Evolutionary conservation across 371 early-diverging fungal genomes (phyloP), one percentile per base, ranked within the genome.

Genomic region (Mucor plumbeus): DNA sequence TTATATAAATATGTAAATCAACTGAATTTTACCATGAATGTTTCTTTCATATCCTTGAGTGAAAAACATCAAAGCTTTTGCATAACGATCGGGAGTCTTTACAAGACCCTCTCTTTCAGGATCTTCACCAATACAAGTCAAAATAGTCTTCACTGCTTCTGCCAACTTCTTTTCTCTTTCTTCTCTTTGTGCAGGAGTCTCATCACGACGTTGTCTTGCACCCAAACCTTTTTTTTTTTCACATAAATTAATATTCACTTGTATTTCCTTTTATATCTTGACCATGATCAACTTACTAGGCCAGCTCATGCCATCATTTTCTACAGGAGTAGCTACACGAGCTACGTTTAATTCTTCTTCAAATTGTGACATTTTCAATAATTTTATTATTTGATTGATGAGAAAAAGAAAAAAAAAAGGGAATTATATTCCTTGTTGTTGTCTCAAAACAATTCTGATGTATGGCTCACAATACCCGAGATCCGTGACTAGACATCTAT

Each of bases 71-170:
- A 99, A 82, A 4, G 99, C 98, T 76, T 97, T 95, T 61, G 99
- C 99, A 80, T 97, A 98, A 43, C 99, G 88, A 61, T 94, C 91
- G 17, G 99, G 99, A 1, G 99, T 99, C 80, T 96, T 97, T 55
- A 92, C 75, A 40, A 99, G 80, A 0, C 99, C 99, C 73, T 98
- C 97, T 48, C 99, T 87, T 50, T 90, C 87, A 17, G 95, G 91
- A 74, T 99, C 97, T 79, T 99, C 99, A 43, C 99, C 99, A 57
- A 99, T 86, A 73, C 93, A 93, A 67, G 93, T 91, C 53, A 99
- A 75, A 36, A 99, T 90, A 0, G 94, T 94, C 56, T 85, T 85
- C 31, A 99, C 95, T 8, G 98, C 95, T 31, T 78, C 93, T 3
- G 96, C 79, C 70, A 98, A 85, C 77, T 91, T 92, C 39, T 87